Conservation (phyloP, 1,284 basidiomycete genomes). For the Sporisorium scitamineum region DNA sequence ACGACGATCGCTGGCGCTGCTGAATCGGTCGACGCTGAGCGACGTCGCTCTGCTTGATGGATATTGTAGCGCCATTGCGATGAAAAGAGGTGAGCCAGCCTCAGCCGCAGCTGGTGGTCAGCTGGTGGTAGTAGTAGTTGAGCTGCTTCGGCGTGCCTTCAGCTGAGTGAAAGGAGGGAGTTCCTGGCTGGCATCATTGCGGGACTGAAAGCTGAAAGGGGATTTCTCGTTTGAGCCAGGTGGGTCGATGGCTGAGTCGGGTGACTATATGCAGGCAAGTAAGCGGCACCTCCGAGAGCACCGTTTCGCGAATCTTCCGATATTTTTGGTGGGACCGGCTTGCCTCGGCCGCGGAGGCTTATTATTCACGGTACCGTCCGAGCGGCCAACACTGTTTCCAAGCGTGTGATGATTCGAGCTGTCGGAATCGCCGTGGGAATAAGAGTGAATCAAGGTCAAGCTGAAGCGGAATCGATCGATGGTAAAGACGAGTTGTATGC, state of each 20-base stretch:
- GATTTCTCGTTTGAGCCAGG: background rate
- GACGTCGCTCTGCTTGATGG: slow-evolving; percentile 41
- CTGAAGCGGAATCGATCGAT: too few species aligned
- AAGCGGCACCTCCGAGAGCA: background rate
- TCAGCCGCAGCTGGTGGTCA: background rate
- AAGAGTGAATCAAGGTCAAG: background rate
- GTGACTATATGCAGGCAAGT: slow-evolving; percentile 7
- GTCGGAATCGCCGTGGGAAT: slow-evolving; percentile 1
- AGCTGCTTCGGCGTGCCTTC: background rate
- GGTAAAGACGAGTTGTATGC: background rate
- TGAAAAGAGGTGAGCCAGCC: background rate
- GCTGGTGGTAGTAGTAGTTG: background rate
- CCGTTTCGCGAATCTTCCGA: slow-evolving; percentile 6
- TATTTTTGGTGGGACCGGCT: background rate
- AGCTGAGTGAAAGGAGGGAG: background rate
- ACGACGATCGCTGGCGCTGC: slow-evolving; percentile 37
- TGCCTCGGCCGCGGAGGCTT: background rate
- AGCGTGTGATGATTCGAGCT: background rate
- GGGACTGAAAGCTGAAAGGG: background rate
- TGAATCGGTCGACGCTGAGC: slow-evolving; percentile 51
- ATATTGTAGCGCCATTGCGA: slow-evolving; percentile 17
- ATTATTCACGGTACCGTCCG: background rate
- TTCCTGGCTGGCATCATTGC: background rate
- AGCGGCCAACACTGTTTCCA: background rate
- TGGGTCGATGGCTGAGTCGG: background rate